phyloP scores from a whole-genome alignment of 2,329 filamentous ascomycete genomes.

The Epichloe amarillans region DNA sequence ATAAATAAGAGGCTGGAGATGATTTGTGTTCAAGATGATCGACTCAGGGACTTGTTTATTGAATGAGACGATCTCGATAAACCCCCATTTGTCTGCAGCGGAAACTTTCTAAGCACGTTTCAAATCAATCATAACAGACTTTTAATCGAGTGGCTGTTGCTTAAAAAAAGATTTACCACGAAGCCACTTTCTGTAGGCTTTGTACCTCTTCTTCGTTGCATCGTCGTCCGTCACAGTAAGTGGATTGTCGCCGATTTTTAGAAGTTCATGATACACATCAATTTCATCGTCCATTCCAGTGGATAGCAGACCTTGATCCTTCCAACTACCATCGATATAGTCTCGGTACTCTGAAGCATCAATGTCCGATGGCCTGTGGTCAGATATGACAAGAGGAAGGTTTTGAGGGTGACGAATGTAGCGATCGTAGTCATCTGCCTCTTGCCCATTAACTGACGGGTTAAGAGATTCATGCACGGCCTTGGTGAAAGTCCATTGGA shows the following conservation, averaged over 20 bases:
- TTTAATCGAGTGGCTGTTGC: slow-evolving; percentile 55
- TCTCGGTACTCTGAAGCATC: slow-evolving; percentile 60
- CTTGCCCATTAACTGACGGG: slow-evolving; percentile 61
- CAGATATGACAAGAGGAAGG: slow-evolving; percentile 68
- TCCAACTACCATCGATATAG: slow-evolving; percentile 59
- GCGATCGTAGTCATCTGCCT: slow-evolving; percentile 74
- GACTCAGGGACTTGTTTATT: neutral
- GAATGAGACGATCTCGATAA: neutral
- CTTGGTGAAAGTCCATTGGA: slow-evolving; percentile 80
- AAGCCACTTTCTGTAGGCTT: slow-evolving; percentile 91
- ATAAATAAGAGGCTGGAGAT: neutral
- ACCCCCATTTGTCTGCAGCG: neutral
- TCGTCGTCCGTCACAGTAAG: slow-evolving; percentile 83
- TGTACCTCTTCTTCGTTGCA: slow-evolving; percentile 83
- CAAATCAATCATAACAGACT: neutral
- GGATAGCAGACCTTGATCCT: slow-evolving; percentile 42
- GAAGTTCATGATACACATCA: slow-evolving; percentile 59
- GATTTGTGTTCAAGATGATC: neutral
- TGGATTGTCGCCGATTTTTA: slow-evolving; percentile 67
- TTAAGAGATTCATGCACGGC: slow-evolving; percentile 77
- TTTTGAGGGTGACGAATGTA: slow-evolving; percentile 86
- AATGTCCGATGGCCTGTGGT: slow-evolving; percentile 46
- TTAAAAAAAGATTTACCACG: slow-evolving; percentile 93
- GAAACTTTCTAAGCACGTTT: neutral
- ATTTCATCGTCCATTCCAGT: slow-evolving; percentile 33